phyloP scores from a whole-genome alignment of 805 yeast species.

The Zygoascus tannicola region DNA sequence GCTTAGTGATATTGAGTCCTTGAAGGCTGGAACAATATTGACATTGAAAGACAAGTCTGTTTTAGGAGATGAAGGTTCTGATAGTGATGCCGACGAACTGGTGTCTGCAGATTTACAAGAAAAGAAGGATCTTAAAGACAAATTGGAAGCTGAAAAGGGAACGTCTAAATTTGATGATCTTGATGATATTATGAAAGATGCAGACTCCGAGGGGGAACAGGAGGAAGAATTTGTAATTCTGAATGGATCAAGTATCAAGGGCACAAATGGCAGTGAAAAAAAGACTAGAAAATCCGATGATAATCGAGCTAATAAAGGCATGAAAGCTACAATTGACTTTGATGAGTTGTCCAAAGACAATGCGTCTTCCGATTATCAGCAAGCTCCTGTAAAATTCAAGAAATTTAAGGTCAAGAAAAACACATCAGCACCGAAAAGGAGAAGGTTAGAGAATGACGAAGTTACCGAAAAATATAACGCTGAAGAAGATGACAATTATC shows the following conservation, averaged over 20 bases:
- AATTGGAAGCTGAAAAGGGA: constrained; percentile 22
- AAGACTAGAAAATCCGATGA: constrained; percentile 9
- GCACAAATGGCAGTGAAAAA: too few species aligned
- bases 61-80: constrained; percentile 15
- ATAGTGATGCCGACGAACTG: constrained; percentile 28
- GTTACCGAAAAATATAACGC: constrained; percentile 23
- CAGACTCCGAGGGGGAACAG: constrained; percentile 20
- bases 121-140: constrained; percentile 24
- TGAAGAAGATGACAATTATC: constrained; percentile 33
- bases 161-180: constrained; percentile 24
- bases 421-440: constrained; percentile 26
- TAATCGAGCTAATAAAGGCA: constrained; percentile 14
- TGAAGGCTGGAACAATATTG: constrained; percentile 38
- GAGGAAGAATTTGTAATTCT: constrained; percentile 22
- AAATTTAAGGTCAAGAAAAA: constrained; percentile 35
- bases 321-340: constrained; percentile 21
- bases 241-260: constrained; percentile 29
- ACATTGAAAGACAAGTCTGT: constrained; percentile 46
- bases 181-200: constrained; percentile 23
- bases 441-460: constrained; percentile 26
- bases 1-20: constrained; percentile 31
- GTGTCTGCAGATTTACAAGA: constrained; percentile 34
- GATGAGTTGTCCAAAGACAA: constrained; percentile 14
- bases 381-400: constrained; percentile 31
- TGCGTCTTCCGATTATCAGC: constrained; percentile 25